Evolutionary conservation across 345 rosid genomes (phyloP), one percentile per base, ranked within the genome.

Genomic region (Gossypium arboreum): DNA sequence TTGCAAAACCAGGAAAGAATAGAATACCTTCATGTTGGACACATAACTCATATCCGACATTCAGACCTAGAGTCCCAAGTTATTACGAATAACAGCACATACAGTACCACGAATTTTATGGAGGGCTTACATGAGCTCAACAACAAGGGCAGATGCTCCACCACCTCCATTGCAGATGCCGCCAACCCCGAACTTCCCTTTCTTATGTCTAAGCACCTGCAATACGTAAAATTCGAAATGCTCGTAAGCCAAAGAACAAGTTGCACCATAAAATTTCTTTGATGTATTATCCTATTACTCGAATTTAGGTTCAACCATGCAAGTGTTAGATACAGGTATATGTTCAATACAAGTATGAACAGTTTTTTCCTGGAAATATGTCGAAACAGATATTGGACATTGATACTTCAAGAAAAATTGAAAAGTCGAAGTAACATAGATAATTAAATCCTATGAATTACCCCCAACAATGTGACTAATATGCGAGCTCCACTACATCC

Each of bases 401-500:
- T 20, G 25, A 55, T 55, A 55, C 59, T 55, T 55, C 59, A 55
- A 55, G 24, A 55, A 55, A 17, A n/a, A 34, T 5, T 12, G 12
- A 13, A 56, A 3, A 56, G 13, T 3, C 15, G 4, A 56, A 18
- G 27, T 18, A 56, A 56, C 60, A 56, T 56, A 56, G 27, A 56
- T 9, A 10, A 56, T 56, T 18, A 56, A 56, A 58, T 59, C 71
- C 68, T 17, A 27, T 5, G 74, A 60, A 65, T 75, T 90, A 95
- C 99, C 93, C 99, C 99, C 69, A 95, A 83, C 63, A 95, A 89
- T 18, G 98, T 87, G 70, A 89, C 88, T 84, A 95, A 79, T 39
- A 95, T 90, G 45, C 99, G 97, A 83, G 99, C 97, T 76, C 99
- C 98, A 39, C 97, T 95, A 84, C 99, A 91, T 70, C 99, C 99